phyloP scores from a whole-genome alignment of 2,329 filamentous ascomycete genomes.

The Cladosporium sphaerospermum region DNA sequence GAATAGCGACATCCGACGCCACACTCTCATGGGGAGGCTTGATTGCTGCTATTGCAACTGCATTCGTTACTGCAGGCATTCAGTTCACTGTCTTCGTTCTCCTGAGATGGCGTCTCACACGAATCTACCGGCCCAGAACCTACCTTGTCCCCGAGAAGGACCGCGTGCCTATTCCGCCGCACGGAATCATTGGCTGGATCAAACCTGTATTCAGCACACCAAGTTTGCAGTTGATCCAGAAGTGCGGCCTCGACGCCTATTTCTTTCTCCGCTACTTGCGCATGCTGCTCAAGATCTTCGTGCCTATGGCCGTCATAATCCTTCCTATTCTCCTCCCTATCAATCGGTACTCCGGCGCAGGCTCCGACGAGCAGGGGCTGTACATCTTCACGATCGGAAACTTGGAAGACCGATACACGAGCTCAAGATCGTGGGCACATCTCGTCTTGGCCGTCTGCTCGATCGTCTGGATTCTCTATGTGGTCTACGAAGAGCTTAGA shows the following conservation, averaged over 20 bases:
- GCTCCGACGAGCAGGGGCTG: slow-evolving; percentile 53
- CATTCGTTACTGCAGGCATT: slow-evolving; percentile 29
- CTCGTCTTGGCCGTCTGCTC: slow-evolving; percentile 70
- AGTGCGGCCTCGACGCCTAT: slow-evolving; percentile 93
- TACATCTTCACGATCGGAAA: slow-evolving; percentile 87
- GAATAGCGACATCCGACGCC: too few relatives aligned
- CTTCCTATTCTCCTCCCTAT: slow-evolving; percentile 81
- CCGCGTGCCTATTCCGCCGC: slow-evolving; percentile 68
- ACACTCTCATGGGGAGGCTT: slow-evolving; percentile 20
- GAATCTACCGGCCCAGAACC: slow-evolving; percentile 85
- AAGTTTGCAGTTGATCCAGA: slow-evolving; percentile 82
- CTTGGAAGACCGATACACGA: slow-evolving; percentile 57
- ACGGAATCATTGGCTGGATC: slow-evolving; percentile 49
- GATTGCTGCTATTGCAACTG: slow-evolving; percentile 32
- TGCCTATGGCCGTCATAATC: slow-evolving; percentile 71
- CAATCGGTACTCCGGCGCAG: slow-evolving; percentile 64
- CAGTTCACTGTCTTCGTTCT: slow-evolving; percentile 66
- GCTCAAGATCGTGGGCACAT: slow-evolving; percentile 72
- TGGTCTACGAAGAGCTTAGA: slow-evolving; percentile 79
- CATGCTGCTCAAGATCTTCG: slow-evolving; percentile 83
- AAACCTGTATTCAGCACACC: slow-evolving; percentile 58
- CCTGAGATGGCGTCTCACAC: slow-evolving; percentile 68
- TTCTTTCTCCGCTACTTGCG: slow-evolving; percentile 91
- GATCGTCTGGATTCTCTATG: slow-evolving; percentile 75
- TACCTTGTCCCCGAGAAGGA: slow-evolving; percentile 82